Percentiles rank a stretch among this genome's conserved stretches.
Evolutionary conservation across 1,139 yeast genomes (phyloP).

Genomic region (Entelexis paramagnoliae): DNA sequence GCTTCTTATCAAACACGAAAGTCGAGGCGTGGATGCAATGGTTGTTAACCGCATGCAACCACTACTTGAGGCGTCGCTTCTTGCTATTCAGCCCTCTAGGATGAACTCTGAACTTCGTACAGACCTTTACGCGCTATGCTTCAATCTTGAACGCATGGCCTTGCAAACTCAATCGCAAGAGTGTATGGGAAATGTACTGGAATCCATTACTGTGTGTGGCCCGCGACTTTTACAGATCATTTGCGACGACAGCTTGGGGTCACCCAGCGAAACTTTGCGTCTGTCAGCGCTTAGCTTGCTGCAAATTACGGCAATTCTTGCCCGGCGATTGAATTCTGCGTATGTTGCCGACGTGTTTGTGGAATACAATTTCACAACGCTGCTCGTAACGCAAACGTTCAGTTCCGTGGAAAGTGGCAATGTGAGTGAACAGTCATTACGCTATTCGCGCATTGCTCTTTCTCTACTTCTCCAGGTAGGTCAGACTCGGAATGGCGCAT

Average conservation of each 20-base stretch:
- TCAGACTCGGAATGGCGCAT: constrained; percentile 66
- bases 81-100: constrained; percentile 60
- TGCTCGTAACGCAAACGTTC: constrained; percentile 9
- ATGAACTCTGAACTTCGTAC: constrained; percentile 62
- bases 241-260: constrained; percentile 67
- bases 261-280: constrained; percentile 60
- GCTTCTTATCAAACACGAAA: constrained; percentile 52
- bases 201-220: constrained; percentile 49
- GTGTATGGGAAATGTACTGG: constrained; percentile 26
- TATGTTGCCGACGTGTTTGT: constrained; percentile 52
- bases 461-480: constrained; percentile 64
- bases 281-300: constrained; percentile 66
- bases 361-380: constrained; percentile 44
- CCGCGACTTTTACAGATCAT: constrained; percentile 53
- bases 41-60: constrained; percentile 47
- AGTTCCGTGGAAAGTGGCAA: not conserved
- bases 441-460: constrained; percentile 62
- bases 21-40: constrained; percentile 32
- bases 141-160: constrained; percentile 42
- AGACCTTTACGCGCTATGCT: constrained; percentile 65
- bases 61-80: constrained; percentile 60
- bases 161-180: constrained; percentile 36
- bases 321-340: constrained; percentile 41
- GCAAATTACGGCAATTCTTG: constrained; percentile 57
- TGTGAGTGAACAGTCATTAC: constrained; percentile 41